These are phyloP conservation scores for Macrolepiota dolichaula DNA, from an alignment of 768 basidiomycete species.

Conservation along the genomic window DNA sequence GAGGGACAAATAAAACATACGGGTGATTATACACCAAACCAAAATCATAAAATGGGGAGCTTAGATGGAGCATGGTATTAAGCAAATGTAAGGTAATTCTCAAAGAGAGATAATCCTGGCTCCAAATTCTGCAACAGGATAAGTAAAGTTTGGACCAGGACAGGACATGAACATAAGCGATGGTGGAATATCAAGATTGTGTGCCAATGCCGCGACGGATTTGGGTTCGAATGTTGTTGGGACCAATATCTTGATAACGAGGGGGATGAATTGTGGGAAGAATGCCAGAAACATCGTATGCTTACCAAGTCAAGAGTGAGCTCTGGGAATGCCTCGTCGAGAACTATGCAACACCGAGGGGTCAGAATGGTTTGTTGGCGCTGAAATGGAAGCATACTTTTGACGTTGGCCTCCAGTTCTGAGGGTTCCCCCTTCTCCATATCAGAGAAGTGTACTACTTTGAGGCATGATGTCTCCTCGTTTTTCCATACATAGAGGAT, in stretches of 20 bases:
- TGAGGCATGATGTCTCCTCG: slow-evolving; percentile 67
- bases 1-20: too few relatives aligned
- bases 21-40: background rate
- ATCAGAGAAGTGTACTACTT: slow-evolving; percentile 65
- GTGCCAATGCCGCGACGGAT: slow-evolving; percentile 46
- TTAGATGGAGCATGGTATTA: too few relatives aligned
- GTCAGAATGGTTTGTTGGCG: background rate
- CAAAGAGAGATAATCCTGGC: slow-evolving; percentile 41
- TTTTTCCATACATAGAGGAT: slow-evolving; percentile 63
- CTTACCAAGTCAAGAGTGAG: slow-evolving; percentile 60
- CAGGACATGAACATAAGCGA: slow-evolving; percentile 65
- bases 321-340: slow-evolving; percentile 64
- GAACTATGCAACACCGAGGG: slow-evolving; percentile 26
- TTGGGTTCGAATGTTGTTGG: slow-evolving; percentile 40
- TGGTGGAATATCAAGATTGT: slow-evolving; percentile 44
- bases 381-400: slow-evolving; percentile 36
- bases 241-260: slow-evolving; percentile 38
- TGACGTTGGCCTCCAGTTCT: slow-evolving; percentile 71
- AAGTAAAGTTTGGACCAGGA: slow-evolving; percentile 42
- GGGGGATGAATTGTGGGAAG: background rate
- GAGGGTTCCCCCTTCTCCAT: slow-evolving; percentile 53
- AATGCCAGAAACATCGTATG: background rate
- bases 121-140: slow-evolving; percentile 46
- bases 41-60: background rate
- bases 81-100: background rate